Conservation (phyloP, 1,284 basidiomycete genomes). For the Testicularia cyperi region DNA sequence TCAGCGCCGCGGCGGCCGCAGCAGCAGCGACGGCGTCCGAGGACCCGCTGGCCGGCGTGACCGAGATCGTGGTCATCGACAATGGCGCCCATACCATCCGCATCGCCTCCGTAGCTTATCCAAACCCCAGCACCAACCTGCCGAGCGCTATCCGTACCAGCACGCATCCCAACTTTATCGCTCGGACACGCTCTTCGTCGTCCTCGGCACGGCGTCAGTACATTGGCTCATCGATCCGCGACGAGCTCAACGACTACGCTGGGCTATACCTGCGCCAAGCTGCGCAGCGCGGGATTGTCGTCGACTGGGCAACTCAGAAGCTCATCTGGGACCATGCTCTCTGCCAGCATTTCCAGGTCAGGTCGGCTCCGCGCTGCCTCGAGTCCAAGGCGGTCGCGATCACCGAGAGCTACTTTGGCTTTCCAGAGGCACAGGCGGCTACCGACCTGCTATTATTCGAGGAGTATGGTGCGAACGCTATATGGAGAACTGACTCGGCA, state of each 20-base stretch:
- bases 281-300: conserved; percentile 48
- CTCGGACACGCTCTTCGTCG: conserved; percentile 26
- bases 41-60: conserved; percentile 14
- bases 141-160: background rate
- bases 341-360: conserved; percentile 2
- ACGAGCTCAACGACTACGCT: conserved; percentile 41
- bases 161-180: conserved; percentile 39
- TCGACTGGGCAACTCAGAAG: conserved; percentile 57
- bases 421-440: conserved; percentile 83
- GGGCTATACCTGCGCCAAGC: conserved; percentile 48
- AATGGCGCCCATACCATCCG: conserved; percentile 35
- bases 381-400: conserved; percentile 64
- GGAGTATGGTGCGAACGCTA: conserved; percentile 87
- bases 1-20: too few species aligned
- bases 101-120: conserved; percentile 29
- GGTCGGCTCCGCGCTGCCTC: background rate
- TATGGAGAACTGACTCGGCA: conserved; percentile 65
- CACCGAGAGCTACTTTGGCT: conserved; percentile 90
- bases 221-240: conserved; percentile 41
- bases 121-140: conserved; percentile 2
- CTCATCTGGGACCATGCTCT: conserved; percentile 51
- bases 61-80: conserved; percentile 30
- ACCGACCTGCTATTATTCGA: conserved; percentile 94
- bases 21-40: too few species aligned
- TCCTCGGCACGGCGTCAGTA: background rate